Base-by-base conservation (phyloP, 305 asterid genomes). In the Rubia tinctorum region DNA sequence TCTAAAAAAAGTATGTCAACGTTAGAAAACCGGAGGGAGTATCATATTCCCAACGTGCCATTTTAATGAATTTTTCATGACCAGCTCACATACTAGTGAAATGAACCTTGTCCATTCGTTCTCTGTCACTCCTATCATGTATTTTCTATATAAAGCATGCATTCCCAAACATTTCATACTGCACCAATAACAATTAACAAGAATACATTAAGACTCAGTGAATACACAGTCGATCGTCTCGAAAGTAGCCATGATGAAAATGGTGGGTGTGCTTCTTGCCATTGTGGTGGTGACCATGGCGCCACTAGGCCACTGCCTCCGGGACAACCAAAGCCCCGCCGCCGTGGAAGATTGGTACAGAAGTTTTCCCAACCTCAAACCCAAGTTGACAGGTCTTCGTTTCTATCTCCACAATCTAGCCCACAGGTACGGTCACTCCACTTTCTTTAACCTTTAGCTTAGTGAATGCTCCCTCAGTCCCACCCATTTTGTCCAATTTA, bases 241-340 rank as follows among this genome's bases (percentile, higher is more conserved):
- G 34, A 30, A 5, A 49, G n/a, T 49, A 49, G 7, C 55, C 55
- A 49, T 15, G 55, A 49, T 49, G 55, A 49, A 18, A 49, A 49
- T 49, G n/a, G 55, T 49, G 55, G 1, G 0, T 53, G 59, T 53
- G 59, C 59, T 53, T 53, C 23, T 53, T 7, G 59, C 59, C 10
- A 6, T 53, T 18, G 22, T 53, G 59, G 59, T 7, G 59, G 10
- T 17, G 23, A 18, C 59, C 20, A 51, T 51, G 58, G 58, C 20
- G 59, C 59, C 23, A 6, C 59, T 18, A 53, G 59, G 22, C 22
- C 22, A 53, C 59, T 6, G 59, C 59, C 59, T 53, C 22, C 59
- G 9, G 23, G 59, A 53, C 59, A 53, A 53, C 59, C 10, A 53
- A 53, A 53, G 59, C 59, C 59, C 59, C 59, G 59, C 59, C 59